These are phyloP conservation scores for Hypoxylon rickii DNA, from an alignment of 495 filamentous ascomycete genomes.

Conservation along the genomic window DNA sequence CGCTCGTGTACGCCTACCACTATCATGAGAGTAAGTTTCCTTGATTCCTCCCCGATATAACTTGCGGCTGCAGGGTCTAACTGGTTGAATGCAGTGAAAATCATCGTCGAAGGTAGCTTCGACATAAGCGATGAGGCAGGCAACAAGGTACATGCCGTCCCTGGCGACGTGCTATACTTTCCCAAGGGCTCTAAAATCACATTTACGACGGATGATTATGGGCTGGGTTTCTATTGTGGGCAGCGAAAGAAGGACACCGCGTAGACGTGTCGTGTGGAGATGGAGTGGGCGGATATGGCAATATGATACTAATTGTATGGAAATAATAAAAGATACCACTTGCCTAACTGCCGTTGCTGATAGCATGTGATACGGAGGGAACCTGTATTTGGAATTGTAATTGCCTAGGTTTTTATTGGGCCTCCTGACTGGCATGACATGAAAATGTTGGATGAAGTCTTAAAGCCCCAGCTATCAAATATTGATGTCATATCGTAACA, in stretches of 20 bases:
- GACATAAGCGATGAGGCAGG: conserved; percentile 72
- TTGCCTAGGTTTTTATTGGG: no score
- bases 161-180: conserved; percentile 78
- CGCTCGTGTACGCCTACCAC: conserved; percentile 73
- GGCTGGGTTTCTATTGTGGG: conserved; percentile 70
- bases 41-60: conserved; percentile 32
- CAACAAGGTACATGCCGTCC: conserved; percentile 66
- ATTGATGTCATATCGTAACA: conserved; percentile 12
- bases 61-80: no score
- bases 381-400: background rate
- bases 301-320: no score
- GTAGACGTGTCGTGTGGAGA: background rate
- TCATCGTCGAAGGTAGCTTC: conserved; percentile 77
- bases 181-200: conserved; percentile 78
- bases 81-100: conserved; percentile 63
- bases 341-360: background rate
- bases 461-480: no score
- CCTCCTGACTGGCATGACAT: no score
- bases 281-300: no score
- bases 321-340: background rate
- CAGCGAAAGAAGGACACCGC: conserved; percentile 36
- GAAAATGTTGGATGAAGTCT: no score
- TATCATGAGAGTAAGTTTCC: conserved; percentile 70
- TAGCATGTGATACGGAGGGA: background rate
- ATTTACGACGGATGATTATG: conserved; percentile 71